Evolutionary conservation across 495 filamentous ascomycete genomes (phyloP).

Genomic region (Trichocladium uniseriatum): DNA sequence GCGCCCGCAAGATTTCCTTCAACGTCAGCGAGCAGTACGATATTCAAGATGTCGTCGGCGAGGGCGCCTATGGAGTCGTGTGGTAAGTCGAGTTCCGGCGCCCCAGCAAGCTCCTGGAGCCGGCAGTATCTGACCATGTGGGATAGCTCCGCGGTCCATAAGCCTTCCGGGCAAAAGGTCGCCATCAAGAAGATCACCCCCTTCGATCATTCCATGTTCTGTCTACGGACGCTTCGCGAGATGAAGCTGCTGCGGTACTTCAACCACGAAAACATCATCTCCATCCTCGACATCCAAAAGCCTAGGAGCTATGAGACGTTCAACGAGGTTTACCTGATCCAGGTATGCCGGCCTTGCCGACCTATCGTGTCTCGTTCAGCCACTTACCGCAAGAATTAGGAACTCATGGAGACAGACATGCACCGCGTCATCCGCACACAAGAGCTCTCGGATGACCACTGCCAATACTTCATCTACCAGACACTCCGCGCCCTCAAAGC

Average conservation of each 20-base stretch:
- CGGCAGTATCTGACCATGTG: neutral
- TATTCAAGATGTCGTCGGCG: constrained; percentile 97
- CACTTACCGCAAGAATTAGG: constrained; percentile 42
- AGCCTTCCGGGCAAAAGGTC: constrained; percentile 96
- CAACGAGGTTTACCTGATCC: constrained; percentile 97
- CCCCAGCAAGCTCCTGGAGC: neutral
- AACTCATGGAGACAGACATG: constrained; percentile 99
- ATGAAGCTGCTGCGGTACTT: constrained; percentile 99
- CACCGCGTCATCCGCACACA: constrained; percentile 98
- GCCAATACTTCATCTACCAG: constrained; percentile 99
- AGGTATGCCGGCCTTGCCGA: constrained; percentile 46
- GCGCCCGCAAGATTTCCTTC: constrained; percentile 97
- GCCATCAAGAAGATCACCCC: constrained; percentile 99
- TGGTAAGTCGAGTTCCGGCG: constrained; percentile 53
- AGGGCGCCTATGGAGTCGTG: constrained; percentile 97
- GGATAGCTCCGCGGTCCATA: constrained; percentile 87
- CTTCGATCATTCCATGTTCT: constrained; percentile 99
- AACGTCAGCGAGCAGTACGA: constrained; percentile 99
- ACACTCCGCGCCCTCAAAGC: constrained; percentile 96
- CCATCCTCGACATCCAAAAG: constrained; percentile 97
- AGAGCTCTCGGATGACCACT: constrained; percentile 96
- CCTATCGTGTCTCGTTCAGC: neutral
- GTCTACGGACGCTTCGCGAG: constrained; percentile 89
- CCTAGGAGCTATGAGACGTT: constrained; percentile 92
- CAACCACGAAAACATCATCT: constrained; percentile 99